phyloP scores from a whole-genome alignment of 305 asterid genomes.

The Plantago coronopus region DNA sequence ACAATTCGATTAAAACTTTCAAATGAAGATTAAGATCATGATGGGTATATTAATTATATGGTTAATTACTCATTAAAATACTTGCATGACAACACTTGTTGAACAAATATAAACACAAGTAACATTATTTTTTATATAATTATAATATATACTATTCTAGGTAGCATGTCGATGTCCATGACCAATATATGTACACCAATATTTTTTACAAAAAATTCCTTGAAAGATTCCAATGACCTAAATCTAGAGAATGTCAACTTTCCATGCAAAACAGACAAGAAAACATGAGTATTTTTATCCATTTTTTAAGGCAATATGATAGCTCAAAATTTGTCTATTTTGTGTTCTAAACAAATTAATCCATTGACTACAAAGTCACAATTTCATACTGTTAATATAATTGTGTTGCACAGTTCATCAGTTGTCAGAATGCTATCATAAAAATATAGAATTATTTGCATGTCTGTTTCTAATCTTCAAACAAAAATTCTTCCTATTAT shows the following conservation, averaged over 20 bases:
- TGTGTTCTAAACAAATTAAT: not conserved
- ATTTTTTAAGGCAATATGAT: conserved; percentile 13
- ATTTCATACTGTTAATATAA: conserved; percentile 25
- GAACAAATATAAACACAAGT: not conserved
- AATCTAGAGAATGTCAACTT: conserved; percentile 45
- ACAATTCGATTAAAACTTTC: too few species aligned
- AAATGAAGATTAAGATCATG: too few species aligned
- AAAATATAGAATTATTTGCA: conserved; percentile 11
- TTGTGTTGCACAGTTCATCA: conserved; percentile 13
- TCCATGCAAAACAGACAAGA: conserved; percentile 45
- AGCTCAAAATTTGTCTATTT: not conserved
- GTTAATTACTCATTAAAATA: too few species aligned
- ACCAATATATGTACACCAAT: not conserved
- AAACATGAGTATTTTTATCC: conserved; percentile 21
- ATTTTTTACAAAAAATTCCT: conserved; percentile 21
- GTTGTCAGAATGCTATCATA: conserved; percentile 19
- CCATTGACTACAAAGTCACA: conserved; percentile 1
- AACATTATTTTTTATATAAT: too few species aligned
- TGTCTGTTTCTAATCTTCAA: conserved; percentile 12
- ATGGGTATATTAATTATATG: too few species aligned
- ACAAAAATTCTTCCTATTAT: conserved; percentile 13
- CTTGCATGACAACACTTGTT: not conserved
- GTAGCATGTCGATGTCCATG: conserved; percentile 36
- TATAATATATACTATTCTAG: conserved; percentile 13
- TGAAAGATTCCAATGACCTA: conserved; percentile 39